Evolutionary conservation across 2,329 filamentous ascomycete species (phyloP), one percentile per base, ranked within the genome.

Genomic region (Cercospora berteroae): DNA sequence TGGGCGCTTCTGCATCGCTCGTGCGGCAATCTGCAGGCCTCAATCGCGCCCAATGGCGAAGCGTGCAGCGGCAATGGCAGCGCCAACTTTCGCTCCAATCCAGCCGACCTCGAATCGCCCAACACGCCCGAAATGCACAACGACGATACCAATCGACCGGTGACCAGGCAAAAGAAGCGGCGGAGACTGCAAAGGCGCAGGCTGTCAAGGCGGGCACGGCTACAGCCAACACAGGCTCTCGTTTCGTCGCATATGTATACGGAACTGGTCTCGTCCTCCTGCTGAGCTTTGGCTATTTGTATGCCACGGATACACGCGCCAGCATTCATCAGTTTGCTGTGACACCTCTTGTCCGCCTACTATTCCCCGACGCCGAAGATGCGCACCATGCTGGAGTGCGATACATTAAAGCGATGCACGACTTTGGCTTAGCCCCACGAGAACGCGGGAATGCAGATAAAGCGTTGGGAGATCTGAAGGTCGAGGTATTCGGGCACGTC

Each of bases 321-420:
- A 81, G 82, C 72, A 74, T 86, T 25, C 84, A 86, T 74, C 79
- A 82, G 78, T 86, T 82, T 77, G 76, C 84, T 18, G 78, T 84
- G 18, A 80, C 91, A 2, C 90, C 86, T 0, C 76, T 88, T 18
- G 77, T 95, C 4, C 89, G 92, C 60, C 80, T 84, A 62, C 66
- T 91, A 66, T 90, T 87, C 78, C 85, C 89, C 4, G 91, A 95
- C 74, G 90, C 90, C 66, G 95, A 99, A 79, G 93, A 96, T 44
- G 95, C 94, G n/a, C 95, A 99, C 78, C 90, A 96, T 75, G 83
- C 85, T 23, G 91, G 92, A 60, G 93, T 92, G 2, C 81, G 84
- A 42, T 83, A 88, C 6, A 82, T 99, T 75, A 91, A 91, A 80
- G 81, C 82, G 1, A 84, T 97, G 18, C 90, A 95, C 80, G 83